Percentiles rank a stretch among this genome's conserved stretches.
phyloP scores from a whole-genome alignment of 805 yeast species.

The Spencermartinsiella europaea region DNA sequence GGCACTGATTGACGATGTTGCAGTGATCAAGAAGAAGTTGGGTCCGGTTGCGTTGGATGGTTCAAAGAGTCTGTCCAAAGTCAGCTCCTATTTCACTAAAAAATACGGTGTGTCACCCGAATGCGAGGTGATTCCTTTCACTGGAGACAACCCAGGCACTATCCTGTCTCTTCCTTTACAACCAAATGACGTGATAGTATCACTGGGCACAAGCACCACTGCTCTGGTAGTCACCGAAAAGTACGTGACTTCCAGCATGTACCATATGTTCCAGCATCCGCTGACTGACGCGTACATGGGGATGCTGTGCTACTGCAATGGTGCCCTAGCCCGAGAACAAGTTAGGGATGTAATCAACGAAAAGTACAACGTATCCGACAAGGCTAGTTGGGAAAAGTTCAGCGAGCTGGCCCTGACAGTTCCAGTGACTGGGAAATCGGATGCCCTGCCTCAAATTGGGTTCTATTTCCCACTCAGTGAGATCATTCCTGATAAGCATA shows the following conservation, averaged over 20 bases:
- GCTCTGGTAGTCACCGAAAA: conserved; percentile 73
- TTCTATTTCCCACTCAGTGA: conserved; percentile 87
- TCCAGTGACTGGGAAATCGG: conserved; percentile 29
- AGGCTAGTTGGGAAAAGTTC: conserved; percentile 28
- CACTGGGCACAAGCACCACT: conserved; percentile 91
- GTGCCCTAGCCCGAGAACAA: conserved; percentile 78
- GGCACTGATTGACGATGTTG: conserved; percentile 29
- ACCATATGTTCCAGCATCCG: conserved; percentile 85
- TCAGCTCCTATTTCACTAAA: conserved; percentile 55
- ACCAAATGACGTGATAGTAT: conserved; percentile 70
- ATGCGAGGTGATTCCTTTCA: conserved; percentile 66
- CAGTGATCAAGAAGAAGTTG: conserved; percentile 36
- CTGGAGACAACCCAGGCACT: conserved; percentile 91
- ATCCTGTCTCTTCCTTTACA: conserved; percentile 73
- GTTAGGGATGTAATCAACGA: conserved; percentile 59
- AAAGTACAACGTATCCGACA: conserved; percentile 27
- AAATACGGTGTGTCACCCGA: conserved; percentile 55
- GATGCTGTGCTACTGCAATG: conserved; percentile 92
- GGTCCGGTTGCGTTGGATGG: conserved; percentile 44
- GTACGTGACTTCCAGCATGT: conserved; percentile 72
- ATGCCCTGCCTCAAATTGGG: conserved; percentile 40
- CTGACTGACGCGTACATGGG: conserved; percentile 83
- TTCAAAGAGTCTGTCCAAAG: conserved; percentile 43
- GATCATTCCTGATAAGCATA: conserved; percentile 75
- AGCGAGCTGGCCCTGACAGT: conserved; percentile 17